These are phyloP conservation scores for Annona cherimola DNA, from an alignment of 164 flowering plant genomes.

Conservation along the genomic window DNA sequence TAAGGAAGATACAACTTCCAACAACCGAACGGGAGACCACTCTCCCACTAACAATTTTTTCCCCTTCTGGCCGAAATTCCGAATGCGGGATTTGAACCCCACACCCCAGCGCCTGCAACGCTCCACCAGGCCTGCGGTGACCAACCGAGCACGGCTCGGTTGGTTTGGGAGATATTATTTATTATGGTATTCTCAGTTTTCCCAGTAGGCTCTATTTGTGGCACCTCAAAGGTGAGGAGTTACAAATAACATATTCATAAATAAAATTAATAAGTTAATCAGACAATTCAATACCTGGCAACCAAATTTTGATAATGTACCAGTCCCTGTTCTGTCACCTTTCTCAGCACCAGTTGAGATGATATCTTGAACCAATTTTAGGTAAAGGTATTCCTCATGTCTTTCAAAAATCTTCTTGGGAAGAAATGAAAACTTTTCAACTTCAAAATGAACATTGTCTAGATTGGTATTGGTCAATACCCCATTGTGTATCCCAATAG, in stretches of 20 bases:
- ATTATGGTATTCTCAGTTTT: too few species aligned
- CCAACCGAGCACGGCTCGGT: too few species aligned
- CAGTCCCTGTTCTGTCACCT: conserved; percentile 93
- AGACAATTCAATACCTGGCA: conserved; percentile 58
- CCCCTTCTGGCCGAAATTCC: too few species aligned
- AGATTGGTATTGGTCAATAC: conserved; percentile 16
- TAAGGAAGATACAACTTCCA: too few species aligned
- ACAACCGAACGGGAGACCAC: too few species aligned
- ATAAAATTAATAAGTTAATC: background rate
- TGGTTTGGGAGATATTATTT: too few species aligned
- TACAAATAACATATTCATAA: background rate
- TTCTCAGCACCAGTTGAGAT: conserved; percentile 55
- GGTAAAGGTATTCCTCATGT: conserved; percentile 77
- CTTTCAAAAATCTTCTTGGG: conserved; percentile 76
- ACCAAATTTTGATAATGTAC: conserved; percentile 91
- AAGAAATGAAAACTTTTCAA: conserved; percentile 53
- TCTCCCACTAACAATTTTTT: too few species aligned
- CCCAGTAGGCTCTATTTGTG: too few species aligned
- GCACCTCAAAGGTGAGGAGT: too few species aligned
- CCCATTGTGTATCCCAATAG: conserved; percentile 23
- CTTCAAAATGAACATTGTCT: conserved; percentile 36
- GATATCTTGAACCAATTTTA: conserved; percentile 70
- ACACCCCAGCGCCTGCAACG: too few species aligned
- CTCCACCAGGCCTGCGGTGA: too few species aligned
- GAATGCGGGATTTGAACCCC: too few species aligned